Conservation (phyloP, 164 flowering plant species). For the Amborella trichopoda region DNA sequence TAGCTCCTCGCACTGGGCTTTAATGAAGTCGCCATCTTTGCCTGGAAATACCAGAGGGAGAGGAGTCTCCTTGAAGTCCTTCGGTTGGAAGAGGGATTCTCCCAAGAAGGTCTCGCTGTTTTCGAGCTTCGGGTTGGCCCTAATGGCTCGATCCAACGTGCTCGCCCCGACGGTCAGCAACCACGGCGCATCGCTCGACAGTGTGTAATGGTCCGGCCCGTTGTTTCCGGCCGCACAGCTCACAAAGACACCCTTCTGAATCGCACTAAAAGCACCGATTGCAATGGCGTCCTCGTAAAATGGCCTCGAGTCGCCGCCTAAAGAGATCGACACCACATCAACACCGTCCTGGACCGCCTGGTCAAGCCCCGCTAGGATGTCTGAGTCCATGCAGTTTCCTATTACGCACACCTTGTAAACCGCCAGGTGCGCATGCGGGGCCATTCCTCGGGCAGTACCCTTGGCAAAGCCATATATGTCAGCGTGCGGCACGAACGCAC, state of each 20-base stretch:
- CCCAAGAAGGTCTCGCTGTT: slow-evolving; percentile 25
- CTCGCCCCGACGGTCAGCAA: slow-evolving; percentile 57
- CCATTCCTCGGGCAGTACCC: slow-evolving; percentile 45
- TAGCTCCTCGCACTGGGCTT: slow-evolving; percentile 14
- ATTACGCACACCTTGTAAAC: slow-evolving; percentile 32
- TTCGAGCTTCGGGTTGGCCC: slow-evolving; percentile 24
- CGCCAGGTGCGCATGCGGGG: slow-evolving; percentile 37
- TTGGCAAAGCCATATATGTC: slow-evolving; percentile 25
- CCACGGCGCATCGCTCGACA: slow-evolving; percentile 50
- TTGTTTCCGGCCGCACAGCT: slow-evolving; percentile 42
- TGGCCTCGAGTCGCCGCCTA: slow-evolving; percentile 12
- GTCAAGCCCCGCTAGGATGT: slow-evolving; percentile 29
- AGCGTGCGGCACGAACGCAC: slow-evolving; percentile 25
- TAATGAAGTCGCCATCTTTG: slow-evolving; percentile 2
- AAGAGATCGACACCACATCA: slow-evolving; percentile 39
- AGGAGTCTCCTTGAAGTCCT: slow-evolving; percentile 7
- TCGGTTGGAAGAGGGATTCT: slow-evolving; percentile 31
- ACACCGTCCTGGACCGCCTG: no score
- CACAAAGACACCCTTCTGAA: slow-evolving; percentile 37
- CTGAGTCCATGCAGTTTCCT: slow-evolving; percentile 16
- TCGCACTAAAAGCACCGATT: slow-evolving; percentile 33
- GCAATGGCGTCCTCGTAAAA: slow-evolving; percentile 22
- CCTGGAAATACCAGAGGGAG: slow-evolving; percentile 33
- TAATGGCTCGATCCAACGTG: slow-evolving; percentile 27
- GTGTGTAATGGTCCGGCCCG: slow-evolving; percentile 24